A percentile compares a stretch with the other conserved stretches of the same genome.
phyloP scores from a whole-genome alignment of 2,329 filamentous ascomycete genomes.

The Trichoderma citrinoviride region DNA sequence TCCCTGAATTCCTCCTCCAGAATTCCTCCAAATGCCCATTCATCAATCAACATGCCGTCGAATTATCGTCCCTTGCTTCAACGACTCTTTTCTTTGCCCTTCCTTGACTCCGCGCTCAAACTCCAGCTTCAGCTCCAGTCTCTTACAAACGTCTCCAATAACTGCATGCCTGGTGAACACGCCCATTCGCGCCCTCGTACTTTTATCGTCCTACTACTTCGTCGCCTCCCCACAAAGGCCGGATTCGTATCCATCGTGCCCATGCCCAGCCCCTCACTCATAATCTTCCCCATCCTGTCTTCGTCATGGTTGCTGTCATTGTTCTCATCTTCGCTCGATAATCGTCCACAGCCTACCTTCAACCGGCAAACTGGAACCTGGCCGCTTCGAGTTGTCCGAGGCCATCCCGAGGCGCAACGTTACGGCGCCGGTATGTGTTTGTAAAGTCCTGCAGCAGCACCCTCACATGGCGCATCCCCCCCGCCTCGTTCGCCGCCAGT shows the following conservation, averaged over 20 bases:
- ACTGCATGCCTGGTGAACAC: not conserved
- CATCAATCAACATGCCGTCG: slow-evolving; percentile 14
- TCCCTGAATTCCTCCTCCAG: not conserved
- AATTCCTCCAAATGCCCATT: slow-evolving; percentile 9
- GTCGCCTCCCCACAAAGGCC: not conserved
- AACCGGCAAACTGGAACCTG: slow-evolving; percentile 73
- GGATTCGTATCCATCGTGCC: not conserved
- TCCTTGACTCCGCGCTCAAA: slow-evolving; percentile 19
- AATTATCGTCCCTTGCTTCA: slow-evolving; percentile 9
- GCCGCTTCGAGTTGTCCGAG: slow-evolving; percentile 82
- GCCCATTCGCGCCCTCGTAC: too few species aligned
- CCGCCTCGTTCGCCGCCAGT: slow-evolving; percentile 61
- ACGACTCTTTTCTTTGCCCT: not conserved
- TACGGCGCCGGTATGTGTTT: slow-evolving; percentile 86
- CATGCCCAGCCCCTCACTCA: not conserved
- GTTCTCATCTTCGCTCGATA: not conserved
- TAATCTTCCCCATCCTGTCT: not conserved
- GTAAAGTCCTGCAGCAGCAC: slow-evolving; percentile 93
- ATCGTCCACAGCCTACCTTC: slow-evolving; percentile 19
- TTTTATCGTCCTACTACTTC: too few species aligned
- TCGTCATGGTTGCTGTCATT: not conserved
- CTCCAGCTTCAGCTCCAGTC: not conserved
- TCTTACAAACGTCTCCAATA: slow-evolving; percentile 3
- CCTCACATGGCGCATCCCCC: slow-evolving; percentile 71
- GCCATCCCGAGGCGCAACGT: slow-evolving; percentile 92